Conservation (phyloP, 2,329 filamentous ascomycete genomes). For the Xylaria sp. region DNA sequence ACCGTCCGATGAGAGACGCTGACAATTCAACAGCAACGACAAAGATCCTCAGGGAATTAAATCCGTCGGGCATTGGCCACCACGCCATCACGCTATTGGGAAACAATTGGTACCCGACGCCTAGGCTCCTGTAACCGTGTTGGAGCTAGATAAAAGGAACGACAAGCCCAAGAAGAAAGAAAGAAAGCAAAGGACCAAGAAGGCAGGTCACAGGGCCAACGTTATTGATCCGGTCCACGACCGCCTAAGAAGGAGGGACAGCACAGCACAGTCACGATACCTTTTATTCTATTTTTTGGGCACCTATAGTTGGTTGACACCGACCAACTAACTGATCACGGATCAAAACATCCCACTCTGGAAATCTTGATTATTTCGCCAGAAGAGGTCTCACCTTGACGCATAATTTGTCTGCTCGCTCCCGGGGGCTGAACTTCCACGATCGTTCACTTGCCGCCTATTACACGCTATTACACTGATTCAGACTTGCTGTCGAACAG, state of each 20-base stretch:
- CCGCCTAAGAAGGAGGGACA: background rate
- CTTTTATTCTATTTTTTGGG: conserved; percentile 4
- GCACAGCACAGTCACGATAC: no score
- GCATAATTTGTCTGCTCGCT: conserved; percentile 20
- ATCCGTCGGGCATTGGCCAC: conserved; percentile 6
- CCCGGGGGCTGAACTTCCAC: conserved; percentile 26
- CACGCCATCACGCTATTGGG: conserved; percentile 11
- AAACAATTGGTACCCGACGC: conserved; percentile 23
- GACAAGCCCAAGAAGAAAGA: conserved; percentile 19
- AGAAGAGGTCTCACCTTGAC: conserved; percentile 35
- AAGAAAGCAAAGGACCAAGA: conserved; percentile 13
- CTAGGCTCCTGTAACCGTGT: conserved; percentile 7
- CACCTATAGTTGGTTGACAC: conserved; percentile 12
- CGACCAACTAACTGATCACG: conserved; percentile 16
- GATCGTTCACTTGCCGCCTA: conserved; percentile 29
- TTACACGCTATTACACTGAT: conserved; percentile 36
- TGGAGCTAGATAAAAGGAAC: conserved; percentile 22
- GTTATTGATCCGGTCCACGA: conserved; percentile 10
- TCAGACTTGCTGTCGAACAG: conserved; percentile 35
- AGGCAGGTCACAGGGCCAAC: conserved; percentile 3
- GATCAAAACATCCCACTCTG: conserved; percentile 14
- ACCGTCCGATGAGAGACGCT: conserved; percentile 11
- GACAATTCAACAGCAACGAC: conserved; percentile 6
- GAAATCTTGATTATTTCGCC: conserved; percentile 22
- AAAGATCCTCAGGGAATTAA: background rate